Base-by-base conservation (phyloP, 139 green algal species). In the Micractinium conductrix region DNA sequence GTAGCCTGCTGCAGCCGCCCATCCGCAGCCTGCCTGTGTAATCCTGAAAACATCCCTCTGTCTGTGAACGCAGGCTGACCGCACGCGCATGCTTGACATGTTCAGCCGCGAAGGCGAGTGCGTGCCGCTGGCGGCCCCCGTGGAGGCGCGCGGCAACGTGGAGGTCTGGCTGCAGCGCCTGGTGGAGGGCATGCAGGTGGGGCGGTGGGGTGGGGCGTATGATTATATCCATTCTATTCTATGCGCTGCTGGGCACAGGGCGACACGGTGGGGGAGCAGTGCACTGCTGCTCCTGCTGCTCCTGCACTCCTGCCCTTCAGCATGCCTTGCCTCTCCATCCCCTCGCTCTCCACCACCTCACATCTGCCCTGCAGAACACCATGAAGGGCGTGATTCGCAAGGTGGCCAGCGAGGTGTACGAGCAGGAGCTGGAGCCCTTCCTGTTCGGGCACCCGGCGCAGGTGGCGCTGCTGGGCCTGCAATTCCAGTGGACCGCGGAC, bases 401-500 rank as follows among this genome's bases (percentile, higher is more conserved):
- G 38, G 93, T 95, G 1, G 85, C 93, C 80, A 84, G 83, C 38
- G 96, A 97, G 58, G 95, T 99, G 35, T 88, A 95, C 67, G 95
- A 97, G 91, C 94, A 95, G 92, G 62, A 74, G 21, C 84, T 98
- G 60, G 93, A 97, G 69, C 63, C 96, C 65, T 98, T 99, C 87
- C 88, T 99, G 35, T 98, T 98, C 84, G 73, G 86, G 40, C 92
- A 97, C 88, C 96, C 96, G 4, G 96, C 96, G 14, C 90, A 97
- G 85, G 93, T 97, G 37, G 80, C 95, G 0, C 94, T 99, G 84
- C 87, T 99, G 67, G 96, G 96, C 73, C 94, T 99, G 84, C 96
- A 99, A 88, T 97, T 98, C 88, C 93, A 96, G 87, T 99, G 96
- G 96, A 98, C 96, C 26, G 94, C 91, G 0, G 96, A 99, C 87